These are phyloP conservation scores for Blastomyces gilchristii DNA, from an alignment of 2,329 filamentous ascomycete genomes.

Conservation along the genomic window DNA sequence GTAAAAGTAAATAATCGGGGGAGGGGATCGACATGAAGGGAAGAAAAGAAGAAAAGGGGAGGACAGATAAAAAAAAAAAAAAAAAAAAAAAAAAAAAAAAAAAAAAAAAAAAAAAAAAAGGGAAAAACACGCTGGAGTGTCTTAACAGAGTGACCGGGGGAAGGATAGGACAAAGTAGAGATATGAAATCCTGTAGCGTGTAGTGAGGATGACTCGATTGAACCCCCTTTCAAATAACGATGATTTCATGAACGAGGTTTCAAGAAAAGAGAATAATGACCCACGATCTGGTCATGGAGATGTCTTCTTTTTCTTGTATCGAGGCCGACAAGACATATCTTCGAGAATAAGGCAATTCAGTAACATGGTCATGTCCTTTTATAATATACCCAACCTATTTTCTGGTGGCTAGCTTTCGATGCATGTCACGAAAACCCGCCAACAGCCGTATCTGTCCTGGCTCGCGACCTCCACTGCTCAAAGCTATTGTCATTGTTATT, in stretches of 20 bases:
- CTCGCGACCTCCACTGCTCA: constrained; percentile 36
- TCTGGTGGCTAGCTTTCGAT: not conserved
- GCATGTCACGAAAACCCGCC: constrained; percentile 12
- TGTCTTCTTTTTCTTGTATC: not conserved
- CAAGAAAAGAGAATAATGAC: not conserved
- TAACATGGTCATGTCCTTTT: not conserved
- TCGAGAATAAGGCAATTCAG: not conserved
- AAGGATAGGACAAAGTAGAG: not conserved
- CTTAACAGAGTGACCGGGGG: not conserved
- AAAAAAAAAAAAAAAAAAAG: not conserved
- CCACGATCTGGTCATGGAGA: not conserved
- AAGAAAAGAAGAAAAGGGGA: not conserved
- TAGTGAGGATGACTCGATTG: not conserved
- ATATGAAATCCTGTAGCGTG: not conserved
- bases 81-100: not conserved
- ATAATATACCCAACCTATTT: not conserved
- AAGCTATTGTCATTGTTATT: constrained; percentile 27
- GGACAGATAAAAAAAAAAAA: not conserved
- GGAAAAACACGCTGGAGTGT: not conserved
- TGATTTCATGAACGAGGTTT: not conserved
- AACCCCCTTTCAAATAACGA: not conserved
- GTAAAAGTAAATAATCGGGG: not conserved
- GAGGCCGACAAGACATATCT: not conserved
- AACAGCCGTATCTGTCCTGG: constrained; percentile 23
- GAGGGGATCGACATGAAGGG: not conserved